Percentiles rank a stretch among this genome's conserved stretches.
phyloP scores from a whole-genome alignment of 139 green algal species.

The Cymbomonas tetramitiformis region DNA sequence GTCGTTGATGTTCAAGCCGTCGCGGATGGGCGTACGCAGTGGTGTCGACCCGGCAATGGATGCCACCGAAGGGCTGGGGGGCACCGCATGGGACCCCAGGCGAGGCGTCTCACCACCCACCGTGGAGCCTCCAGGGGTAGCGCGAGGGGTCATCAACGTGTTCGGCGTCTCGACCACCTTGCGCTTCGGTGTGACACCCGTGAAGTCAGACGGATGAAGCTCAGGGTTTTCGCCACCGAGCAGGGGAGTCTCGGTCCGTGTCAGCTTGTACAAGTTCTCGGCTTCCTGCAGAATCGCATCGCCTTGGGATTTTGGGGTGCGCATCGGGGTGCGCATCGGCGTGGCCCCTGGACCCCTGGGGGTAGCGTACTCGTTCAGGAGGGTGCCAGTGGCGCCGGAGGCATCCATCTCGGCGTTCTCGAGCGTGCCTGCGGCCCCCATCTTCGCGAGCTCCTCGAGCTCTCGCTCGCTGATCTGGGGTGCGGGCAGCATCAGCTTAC shows the following conservation, averaged over 20 bases:
- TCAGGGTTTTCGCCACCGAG: conserved; percentile 51
- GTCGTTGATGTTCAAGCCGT: conserved; percentile 76
- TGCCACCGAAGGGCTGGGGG: not conserved
- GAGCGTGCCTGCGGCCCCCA: conserved; percentile 25
- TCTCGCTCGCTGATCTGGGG: conserved; percentile 66
- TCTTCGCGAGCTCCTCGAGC: conserved; percentile 71
- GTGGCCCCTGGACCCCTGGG: conserved; percentile 29
- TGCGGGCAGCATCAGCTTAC: conserved; percentile 73
- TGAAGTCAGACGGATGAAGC: conserved; percentile 54
- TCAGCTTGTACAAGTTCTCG: conserved; percentile 57
- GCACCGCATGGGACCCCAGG: not conserved
- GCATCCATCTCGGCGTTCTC: conserved; percentile 20
- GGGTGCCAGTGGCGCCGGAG: conserved; percentile 39
- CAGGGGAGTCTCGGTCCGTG: conserved; percentile 66
- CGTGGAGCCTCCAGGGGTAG: not conserved
- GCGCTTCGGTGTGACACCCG: conserved; percentile 45
- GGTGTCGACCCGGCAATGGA: conserved; percentile 7
- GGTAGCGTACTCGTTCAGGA: conserved; percentile 68
- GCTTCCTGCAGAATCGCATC: conserved; percentile 73
- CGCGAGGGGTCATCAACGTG: not conserved
- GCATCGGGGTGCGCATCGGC: conserved; percentile 49
- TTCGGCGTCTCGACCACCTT: conserved; percentile 38
- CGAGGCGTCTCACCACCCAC: not conserved
- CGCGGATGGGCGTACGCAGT: conserved; percentile 36
- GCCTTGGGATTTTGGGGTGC: conserved; percentile 38